Conservation (phyloP, 768 basidiomycete genomes). For the Scleroderma citrinum region DNA sequence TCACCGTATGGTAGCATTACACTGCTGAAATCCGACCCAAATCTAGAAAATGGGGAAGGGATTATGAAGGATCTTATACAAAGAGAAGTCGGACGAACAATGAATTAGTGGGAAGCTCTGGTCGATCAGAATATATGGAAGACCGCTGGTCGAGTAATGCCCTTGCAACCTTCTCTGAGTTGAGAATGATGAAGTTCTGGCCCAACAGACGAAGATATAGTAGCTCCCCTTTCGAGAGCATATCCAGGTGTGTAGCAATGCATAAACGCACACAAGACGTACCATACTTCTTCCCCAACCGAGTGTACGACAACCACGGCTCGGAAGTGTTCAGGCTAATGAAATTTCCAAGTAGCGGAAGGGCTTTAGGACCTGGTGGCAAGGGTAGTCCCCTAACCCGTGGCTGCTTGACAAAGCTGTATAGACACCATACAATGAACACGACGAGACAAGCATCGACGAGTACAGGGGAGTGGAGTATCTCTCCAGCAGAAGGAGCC, state of each 20-base stretch:
- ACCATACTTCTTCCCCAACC: constrained; percentile 31
- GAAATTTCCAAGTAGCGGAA: constrained; percentile 26
- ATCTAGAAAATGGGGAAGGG: constrained; percentile 11
- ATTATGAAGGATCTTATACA: background rate
- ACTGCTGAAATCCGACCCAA: constrained; percentile 23
- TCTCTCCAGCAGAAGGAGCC: background rate
- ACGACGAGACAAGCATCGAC: background rate
- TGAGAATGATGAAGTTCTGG: constrained; percentile 21
- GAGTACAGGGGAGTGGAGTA: background rate
- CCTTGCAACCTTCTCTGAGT: constrained; percentile 24
- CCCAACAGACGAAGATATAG: constrained; percentile 17
- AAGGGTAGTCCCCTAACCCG: constrained; percentile 9
- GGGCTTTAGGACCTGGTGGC: constrained; percentile 27
- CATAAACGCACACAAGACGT: background rate
- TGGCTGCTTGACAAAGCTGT: constrained; percentile 1
- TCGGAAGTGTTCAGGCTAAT: constrained; percentile 19
- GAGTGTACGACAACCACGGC: constrained; percentile 31
- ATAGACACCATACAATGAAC: constrained; percentile 2
- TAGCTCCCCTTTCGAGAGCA: constrained; percentile 14
- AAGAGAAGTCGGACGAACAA: constrained; percentile 6
- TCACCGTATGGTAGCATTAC: constrained; percentile 25
- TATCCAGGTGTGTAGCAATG: background rate
- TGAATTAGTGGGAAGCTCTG: constrained; percentile 9
- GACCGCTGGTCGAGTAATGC: constrained; percentile 24
- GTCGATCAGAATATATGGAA: constrained; percentile 23